Evolutionary conservation across 495 filamentous ascomycete species (phyloP).

Genomic region (Neurospora sp.): DNA sequence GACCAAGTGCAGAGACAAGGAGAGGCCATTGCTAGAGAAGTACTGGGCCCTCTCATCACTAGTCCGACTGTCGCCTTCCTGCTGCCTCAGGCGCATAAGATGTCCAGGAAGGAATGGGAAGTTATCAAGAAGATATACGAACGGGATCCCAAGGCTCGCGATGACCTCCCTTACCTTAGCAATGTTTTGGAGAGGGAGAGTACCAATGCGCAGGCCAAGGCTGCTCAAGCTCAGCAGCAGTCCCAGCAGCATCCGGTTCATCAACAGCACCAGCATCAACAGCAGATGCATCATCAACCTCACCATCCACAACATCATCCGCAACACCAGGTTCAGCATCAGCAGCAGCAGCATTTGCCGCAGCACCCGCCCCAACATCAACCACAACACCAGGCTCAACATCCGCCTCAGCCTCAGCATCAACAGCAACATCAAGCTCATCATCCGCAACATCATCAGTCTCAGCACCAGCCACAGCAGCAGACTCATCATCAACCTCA

Average conservation of each 20-base stretch:
- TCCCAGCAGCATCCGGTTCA: slow-evolving; percentile 1
- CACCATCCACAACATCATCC: neutral
- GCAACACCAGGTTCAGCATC: neutral
- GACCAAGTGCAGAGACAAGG: slow-evolving; percentile 26
- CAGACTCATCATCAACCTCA: slow-evolving; percentile 4
- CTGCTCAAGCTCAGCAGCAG: slow-evolving; percentile 5
- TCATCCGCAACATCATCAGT: neutral
- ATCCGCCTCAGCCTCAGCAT: slow-evolving; percentile 1
- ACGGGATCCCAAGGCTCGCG: slow-evolving; percentile 37
- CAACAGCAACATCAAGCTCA: neutral
- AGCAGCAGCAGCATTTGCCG: slow-evolving; percentile 1
- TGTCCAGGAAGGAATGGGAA: slow-evolving; percentile 51
- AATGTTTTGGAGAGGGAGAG: slow-evolving; percentile 33
- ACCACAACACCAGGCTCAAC: neutral
- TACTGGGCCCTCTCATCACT: slow-evolving; percentile 48
- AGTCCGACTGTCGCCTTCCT: slow-evolving; percentile 57
- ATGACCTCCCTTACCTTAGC: slow-evolving; percentile 39
- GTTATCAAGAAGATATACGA: slow-evolving; percentile 50
- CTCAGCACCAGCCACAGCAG: neutral
- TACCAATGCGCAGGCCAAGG: slow-evolving; percentile 4
- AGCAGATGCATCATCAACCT: slow-evolving; percentile 2
- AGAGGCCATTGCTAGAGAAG: slow-evolving; percentile 40
- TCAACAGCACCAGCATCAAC: slow-evolving; percentile 1
- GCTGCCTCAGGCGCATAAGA: slow-evolving; percentile 52
- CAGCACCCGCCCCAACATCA: neutral